A percentile compares a stretch with the other conserved stretches of the same genome.
Conservation (phyloP, 331 rosid genomes). For the Saraca asoca region DNA sequence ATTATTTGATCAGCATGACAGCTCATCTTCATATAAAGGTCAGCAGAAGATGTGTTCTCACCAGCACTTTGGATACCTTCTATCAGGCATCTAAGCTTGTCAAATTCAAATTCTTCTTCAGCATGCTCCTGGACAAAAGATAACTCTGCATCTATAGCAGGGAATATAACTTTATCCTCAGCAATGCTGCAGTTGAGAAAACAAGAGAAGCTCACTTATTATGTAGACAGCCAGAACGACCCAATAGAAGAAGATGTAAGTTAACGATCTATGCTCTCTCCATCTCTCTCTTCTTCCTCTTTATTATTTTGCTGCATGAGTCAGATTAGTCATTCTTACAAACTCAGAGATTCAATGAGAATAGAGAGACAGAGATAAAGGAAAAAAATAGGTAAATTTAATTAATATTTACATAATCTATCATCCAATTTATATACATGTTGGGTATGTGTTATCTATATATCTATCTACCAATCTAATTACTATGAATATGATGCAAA, state of each 20-base stretch:
- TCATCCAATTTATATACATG: too few relatives aligned
- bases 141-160: conserved; percentile 65
- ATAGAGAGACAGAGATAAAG: too few relatives aligned
- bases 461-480: too few relatives aligned
- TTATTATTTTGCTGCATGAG: background rate
- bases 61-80: conserved; percentile 68
- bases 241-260: conserved; percentile 4
- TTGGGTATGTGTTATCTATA: too few relatives aligned
- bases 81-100: conserved; percentile 63
- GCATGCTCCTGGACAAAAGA: conserved; percentile 74
- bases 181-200: conserved; percentile 61
- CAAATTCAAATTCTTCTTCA: conserved; percentile 69
- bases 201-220: conserved; percentile 29
- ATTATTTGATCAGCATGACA: conserved; percentile 71
- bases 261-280: background rate
- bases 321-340: background rate
- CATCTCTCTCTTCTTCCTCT: background rate
- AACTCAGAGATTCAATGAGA: too few relatives aligned
- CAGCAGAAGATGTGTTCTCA: conserved; percentile 56
- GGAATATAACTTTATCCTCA: conserved; percentile 80
- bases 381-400: too few relatives aligned
- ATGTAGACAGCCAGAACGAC: background rate
- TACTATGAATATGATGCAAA: too few relatives aligned
- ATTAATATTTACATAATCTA: too few relatives aligned
- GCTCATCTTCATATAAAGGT: conserved; percentile 58